These are phyloP conservation scores for Diplotaxis tenuifolia DNA, from an alignment of 345 rosid genomes.

Conservation along the genomic window DNA sequence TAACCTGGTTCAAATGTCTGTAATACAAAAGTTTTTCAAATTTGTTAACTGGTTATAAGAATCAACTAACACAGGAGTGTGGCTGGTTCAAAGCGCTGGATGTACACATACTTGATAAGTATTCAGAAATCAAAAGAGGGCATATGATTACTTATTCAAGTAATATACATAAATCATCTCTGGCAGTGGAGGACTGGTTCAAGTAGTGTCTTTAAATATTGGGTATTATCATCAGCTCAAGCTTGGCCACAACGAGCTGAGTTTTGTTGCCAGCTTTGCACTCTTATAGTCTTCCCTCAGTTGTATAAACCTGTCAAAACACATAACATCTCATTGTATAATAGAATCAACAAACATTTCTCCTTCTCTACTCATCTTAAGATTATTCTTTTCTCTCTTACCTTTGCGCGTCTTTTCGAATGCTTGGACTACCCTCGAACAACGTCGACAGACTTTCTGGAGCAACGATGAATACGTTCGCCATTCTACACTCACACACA, in stretches of 20 bases:
- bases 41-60: not conserved
- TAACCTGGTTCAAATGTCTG: no score
- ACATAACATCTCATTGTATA: not conserved
- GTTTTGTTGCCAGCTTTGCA: slow-evolving; percentile 80
- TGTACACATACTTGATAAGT: not conserved
- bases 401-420: slow-evolving; percentile 93
- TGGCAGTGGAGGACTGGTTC: no score
- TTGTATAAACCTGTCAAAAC: slow-evolving; percentile 73
- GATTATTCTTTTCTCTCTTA: not conserved
- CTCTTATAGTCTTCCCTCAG: slow-evolving; percentile 95
- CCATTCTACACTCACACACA: slow-evolving; percentile 56
- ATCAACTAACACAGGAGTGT: not conserved
- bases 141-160: not conserved
- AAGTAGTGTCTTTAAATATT: no score
- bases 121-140: not conserved
- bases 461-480: slow-evolving; percentile 93
- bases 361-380: not conserved
- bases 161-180: slow-evolving; percentile 19
- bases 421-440: slow-evolving; percentile 95
- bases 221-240: slow-evolving; percentile 48
- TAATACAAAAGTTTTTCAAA: not conserved
- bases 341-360: not conserved
- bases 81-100: not conserved
- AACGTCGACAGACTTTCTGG: slow-evolving; percentile 90
- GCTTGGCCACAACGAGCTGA: slow-evolving; percentile 81